Conservation (phyloP, 2,329 filamentous ascomycete species). For the Fusarium globosum region DNA sequence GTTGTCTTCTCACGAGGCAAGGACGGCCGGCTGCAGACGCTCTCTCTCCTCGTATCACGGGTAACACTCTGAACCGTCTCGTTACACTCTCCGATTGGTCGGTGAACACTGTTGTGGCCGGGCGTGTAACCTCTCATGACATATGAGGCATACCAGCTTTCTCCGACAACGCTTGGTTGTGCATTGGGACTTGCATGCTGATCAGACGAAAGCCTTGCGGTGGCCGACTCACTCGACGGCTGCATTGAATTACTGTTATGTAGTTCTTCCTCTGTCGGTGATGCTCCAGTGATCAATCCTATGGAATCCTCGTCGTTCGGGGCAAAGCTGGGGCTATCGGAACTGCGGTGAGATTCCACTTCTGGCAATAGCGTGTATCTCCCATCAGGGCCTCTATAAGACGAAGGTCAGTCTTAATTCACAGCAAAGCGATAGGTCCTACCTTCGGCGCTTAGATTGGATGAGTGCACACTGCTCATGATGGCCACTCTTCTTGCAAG, state of each 20-base stretch:
- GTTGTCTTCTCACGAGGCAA: not conserved
- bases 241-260: not conserved
- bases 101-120: not conserved
- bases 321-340: accelerated
- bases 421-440: accelerated
- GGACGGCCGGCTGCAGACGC: accelerated
- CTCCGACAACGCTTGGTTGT: not conserved
- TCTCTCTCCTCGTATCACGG: not conserved
- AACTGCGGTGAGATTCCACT: not conserved
- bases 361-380: not conserved
- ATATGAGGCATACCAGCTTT: slow-evolving; percentile 8
- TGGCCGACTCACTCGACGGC: accelerated
- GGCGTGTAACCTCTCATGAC: slow-evolving; percentile 14
- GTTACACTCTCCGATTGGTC: not conserved
- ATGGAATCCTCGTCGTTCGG: not conserved
- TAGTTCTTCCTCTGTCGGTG: not conserved
- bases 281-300: accelerated
- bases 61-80: not conserved
- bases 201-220: no score
- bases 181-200: not conserved
- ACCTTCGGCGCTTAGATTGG: not conserved
- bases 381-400: not conserved
- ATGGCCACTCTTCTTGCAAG: not conserved
- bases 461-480: not conserved
- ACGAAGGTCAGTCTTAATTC: accelerated